Evolutionary conservation across 2,329 filamentous ascomycete genomes (phyloP).

Genomic region (Colletotrichum aenigma): DNA sequence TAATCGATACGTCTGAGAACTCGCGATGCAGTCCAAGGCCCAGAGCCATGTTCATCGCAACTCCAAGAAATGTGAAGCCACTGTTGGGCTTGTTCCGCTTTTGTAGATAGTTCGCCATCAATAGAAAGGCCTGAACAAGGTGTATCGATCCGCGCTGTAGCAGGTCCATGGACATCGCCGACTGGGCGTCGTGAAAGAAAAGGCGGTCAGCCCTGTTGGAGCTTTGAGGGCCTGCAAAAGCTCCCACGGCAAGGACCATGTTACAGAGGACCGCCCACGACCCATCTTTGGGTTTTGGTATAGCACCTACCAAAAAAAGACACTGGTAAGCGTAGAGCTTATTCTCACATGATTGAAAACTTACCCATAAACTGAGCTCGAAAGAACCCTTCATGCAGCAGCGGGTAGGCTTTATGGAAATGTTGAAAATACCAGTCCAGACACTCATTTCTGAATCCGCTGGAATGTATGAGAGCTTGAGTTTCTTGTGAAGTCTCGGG

Average conservation of each 20-base stretch:
- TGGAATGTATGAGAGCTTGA: not conserved
- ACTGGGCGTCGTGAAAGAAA: not conserved
- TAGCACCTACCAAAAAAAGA: not conserved
- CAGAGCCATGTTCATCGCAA: not conserved
- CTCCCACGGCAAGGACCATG: not conserved
- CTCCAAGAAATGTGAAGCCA: not conserved
- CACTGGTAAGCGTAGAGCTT: not conserved
- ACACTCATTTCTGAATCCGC: not conserved
- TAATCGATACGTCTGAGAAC: not conserved
- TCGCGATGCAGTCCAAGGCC: not conserved
- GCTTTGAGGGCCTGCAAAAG: not conserved
- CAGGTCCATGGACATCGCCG: not conserved
- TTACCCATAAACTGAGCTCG: not conserved
- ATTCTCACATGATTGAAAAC: not conserved
- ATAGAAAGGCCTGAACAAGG: not conserved
- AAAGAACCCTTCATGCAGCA: not conserved
- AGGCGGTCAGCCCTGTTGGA: not conserved
- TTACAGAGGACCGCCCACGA: not conserved
- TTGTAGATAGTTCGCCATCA: not conserved
- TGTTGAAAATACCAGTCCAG: not conserved
- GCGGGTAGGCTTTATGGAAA: not conserved
- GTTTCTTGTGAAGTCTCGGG: not conserved
- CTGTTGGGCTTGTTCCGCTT: not conserved
- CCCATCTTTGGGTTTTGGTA: not conserved
- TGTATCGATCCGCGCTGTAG: not conserved